Conservation (phyloP, 2,329 filamentous ascomycete species). For the Colletotrichum falcatum region DNA sequence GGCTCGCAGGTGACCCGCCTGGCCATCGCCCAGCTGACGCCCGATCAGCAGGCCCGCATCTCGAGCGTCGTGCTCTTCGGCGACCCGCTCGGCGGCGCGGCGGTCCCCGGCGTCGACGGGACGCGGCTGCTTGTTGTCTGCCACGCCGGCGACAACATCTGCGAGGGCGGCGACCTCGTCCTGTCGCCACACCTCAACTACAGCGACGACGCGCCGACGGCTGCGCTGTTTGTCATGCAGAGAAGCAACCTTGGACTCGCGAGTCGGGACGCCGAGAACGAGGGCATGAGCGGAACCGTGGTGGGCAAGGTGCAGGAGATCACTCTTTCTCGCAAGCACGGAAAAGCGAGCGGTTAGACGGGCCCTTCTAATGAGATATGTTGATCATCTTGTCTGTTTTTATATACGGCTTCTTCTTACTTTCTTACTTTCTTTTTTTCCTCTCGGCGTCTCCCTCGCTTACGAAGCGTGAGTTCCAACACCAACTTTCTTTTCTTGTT, state of each 20-base stretch:
- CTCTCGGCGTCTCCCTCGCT: too few species aligned
- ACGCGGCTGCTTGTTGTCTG: slow-evolving; percentile 44
- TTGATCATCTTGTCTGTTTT: neutral
- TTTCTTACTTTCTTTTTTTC: too few species aligned
- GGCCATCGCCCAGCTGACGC: slow-evolving; percentile 44
- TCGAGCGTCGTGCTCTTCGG: slow-evolving; percentile 50
- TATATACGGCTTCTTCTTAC: neutral
- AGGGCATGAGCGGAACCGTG: slow-evolving; percentile 43
- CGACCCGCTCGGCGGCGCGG: slow-evolving; percentile 44
- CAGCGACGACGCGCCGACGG: slow-evolving; percentile 40
- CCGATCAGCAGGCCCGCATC: slow-evolving; percentile 40
- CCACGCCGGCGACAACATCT: slow-evolving; percentile 48
- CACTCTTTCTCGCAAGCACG: slow-evolving; percentile 11
- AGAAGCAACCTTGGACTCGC: slow-evolving; percentile 45
- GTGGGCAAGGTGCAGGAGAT: slow-evolving; percentile 40
- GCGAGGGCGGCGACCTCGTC: slow-evolving; percentile 41
- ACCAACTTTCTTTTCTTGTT: neutral
- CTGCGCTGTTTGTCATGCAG: slow-evolving; percentile 43
- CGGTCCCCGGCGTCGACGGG: slow-evolving; percentile 44
- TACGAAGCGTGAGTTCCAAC: neutral
- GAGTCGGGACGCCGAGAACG: slow-evolving; percentile 43
- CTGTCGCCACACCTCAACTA: slow-evolving; percentile 39
- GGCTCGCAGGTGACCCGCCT: slow-evolving; percentile 47
- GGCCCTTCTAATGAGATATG: neutral
- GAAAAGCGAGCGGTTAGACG: slow-evolving; percentile 12